These are phyloP conservation scores for Colletotrichum sp. DNA, from an alignment of 2,329 filamentous ascomycete genomes.

Conservation along the genomic window DNA sequence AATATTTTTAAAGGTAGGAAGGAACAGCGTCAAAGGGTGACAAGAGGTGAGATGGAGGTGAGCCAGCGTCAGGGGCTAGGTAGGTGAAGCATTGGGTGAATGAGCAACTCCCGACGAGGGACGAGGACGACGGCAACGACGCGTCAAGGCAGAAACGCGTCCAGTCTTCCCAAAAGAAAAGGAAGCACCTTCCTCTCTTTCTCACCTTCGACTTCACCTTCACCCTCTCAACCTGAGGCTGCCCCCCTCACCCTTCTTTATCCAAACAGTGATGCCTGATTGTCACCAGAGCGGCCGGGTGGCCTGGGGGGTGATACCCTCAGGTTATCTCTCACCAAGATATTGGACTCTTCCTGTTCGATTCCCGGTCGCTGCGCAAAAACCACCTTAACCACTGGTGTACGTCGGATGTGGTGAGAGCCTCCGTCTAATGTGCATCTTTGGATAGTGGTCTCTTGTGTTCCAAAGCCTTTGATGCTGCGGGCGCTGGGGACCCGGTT, in stretches of 20 bases:
- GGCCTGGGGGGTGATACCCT: not conserved
- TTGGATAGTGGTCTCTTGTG: not conserved
- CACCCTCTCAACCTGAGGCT: not conserved
- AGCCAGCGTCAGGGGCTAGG: not conserved
- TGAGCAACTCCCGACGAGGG: not conserved
- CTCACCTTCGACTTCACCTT: not conserved
- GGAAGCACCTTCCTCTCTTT: not conserved
- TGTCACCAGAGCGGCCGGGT: not conserved
- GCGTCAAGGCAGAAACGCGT: not conserved
- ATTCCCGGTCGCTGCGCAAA: not conserved
- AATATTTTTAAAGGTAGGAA: fast-evolving
- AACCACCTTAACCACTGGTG: not conserved
- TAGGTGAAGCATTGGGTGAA: not conserved
- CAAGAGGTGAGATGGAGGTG: not conserved
- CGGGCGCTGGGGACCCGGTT: not conserved
- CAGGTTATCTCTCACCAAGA: not conserved
- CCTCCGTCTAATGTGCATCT: not conserved
- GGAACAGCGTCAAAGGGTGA: not conserved
- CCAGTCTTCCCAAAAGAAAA: not conserved
- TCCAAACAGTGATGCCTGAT: not conserved
- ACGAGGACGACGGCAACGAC: not conserved
- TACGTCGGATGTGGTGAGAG: not conserved
- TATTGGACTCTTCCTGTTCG: not conserved
- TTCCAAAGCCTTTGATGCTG: not conserved
- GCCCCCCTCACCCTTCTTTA: not conserved